These are phyloP conservation scores for Pisolithus orientalis DNA, from an alignment of 768 basidiomycete species.

Conservation along the genomic window DNA sequence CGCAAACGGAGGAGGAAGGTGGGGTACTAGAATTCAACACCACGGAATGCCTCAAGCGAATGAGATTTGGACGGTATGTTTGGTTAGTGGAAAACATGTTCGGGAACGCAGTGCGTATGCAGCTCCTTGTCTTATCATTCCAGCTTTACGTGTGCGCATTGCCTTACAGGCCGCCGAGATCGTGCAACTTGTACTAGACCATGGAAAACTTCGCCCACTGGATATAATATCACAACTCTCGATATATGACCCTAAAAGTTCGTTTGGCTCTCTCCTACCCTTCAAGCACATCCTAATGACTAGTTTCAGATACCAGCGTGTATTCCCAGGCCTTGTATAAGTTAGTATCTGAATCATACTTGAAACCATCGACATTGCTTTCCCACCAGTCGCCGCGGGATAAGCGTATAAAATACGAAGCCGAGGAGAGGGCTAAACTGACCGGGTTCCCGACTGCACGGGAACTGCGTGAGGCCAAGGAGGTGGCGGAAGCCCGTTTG, in stretches of 20 bases:
- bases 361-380: constrained; percentile 72
- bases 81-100: constrained; percentile 66
- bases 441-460: constrained; percentile 75
- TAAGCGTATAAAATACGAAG: constrained; percentile 74
- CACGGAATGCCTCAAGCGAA: constrained; percentile 73
- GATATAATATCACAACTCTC: constrained; percentile 57
- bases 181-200: constrained; percentile 68
- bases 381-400: constrained; percentile 79
- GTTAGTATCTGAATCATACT: constrained; percentile 65
- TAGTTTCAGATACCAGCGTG: constrained; percentile 27
- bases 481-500: constrained; percentile 54
- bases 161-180: constrained; percentile 64
- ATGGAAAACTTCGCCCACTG: constrained; percentile 77
- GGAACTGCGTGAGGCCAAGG: constrained; percentile 68
- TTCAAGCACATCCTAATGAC: background rate
- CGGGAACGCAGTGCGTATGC: constrained; percentile 58
- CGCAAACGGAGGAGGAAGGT: constrained; percentile 60
- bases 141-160: background rate
- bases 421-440: constrained; percentile 70
- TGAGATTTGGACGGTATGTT: constrained; percentile 80
- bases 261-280: constrained; percentile 13
- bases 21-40: constrained; percentile 79
- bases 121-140: background rate
- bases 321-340: constrained; percentile 61
- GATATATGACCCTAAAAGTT: constrained; percentile 54